Evolutionary conservation across 495 filamentous ascomycete species (phyloP).

Genomic region (Lophiotrema nucula): DNA sequence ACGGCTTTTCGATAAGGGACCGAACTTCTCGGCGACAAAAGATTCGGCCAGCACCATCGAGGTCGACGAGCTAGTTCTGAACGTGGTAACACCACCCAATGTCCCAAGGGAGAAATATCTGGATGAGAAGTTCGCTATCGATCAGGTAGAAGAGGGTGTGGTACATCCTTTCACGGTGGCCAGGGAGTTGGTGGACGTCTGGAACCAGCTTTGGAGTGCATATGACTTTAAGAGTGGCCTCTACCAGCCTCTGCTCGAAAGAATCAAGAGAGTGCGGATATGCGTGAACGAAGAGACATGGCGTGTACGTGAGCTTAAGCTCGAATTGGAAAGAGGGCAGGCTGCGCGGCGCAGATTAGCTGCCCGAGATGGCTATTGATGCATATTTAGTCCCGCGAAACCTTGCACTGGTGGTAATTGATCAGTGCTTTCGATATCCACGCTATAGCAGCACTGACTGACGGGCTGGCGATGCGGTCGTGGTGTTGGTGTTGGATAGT

Average conservation of each 20-base stretch:
- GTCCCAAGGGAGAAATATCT: conserved; percentile 15
- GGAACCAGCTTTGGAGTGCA: conserved; percentile 28
- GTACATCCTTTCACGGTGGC: conserved; percentile 29
- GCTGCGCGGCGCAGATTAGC: conserved; percentile 25
- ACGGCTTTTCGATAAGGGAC: conserved; percentile 26
- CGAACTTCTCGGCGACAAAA: conserved; percentile 15
- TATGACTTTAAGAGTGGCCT: conserved; percentile 5
- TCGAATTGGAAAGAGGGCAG: conserved; percentile 31
- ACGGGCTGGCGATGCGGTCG: no score
- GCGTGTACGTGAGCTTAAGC: conserved; percentile 19
- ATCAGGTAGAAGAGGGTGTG: conserved; percentile 10
- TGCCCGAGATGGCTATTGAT: conserved; percentile 15
- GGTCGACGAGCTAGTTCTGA: conserved; percentile 31
- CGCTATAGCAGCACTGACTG: no score
- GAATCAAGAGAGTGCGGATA: conserved; percentile 26
- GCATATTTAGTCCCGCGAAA: neutral
- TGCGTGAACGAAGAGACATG: conserved; percentile 27
- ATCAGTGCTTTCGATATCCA: no score
- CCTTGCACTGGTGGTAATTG: neutral
- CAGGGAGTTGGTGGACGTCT: conserved; percentile 23
- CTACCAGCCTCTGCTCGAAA: conserved; percentile 25
- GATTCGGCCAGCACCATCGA: conserved; percentile 3
- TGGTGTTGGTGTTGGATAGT: no score
- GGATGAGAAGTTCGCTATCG: conserved; percentile 6
- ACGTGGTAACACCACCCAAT: conserved; percentile 24